Evolutionary conservation across 768 basidiomycete genomes (phyloP).

Genomic region (Kwoniella botswanensis): DNA sequence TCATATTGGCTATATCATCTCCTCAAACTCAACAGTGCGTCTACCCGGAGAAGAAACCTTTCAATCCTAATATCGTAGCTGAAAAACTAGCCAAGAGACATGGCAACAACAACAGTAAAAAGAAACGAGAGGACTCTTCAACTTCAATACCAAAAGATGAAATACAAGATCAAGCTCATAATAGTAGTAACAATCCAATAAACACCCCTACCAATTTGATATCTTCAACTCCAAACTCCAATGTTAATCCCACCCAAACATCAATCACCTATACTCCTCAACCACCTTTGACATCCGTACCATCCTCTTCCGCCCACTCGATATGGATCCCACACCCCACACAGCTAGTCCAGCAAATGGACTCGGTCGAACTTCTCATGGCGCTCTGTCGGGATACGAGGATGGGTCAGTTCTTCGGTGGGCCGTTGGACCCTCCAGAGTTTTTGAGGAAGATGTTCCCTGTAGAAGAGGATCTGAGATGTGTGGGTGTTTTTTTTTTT

Average conservation of each 20-base stretch:
- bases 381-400: conserved; percentile 35
- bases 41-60: conserved; percentile 36
- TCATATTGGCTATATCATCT: too few relatives aligned
- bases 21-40: conserved; percentile 23
- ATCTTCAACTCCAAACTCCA: background rate
- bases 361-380: conserved; percentile 32
- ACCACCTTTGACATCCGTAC: background rate
- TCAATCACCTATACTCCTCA: background rate
- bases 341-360: conserved; percentile 21
- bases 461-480: conserved; percentile 24
- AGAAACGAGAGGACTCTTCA: background rate
- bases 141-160: background rate
- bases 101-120: background rate
- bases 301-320: background rate
- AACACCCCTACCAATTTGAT: background rate
- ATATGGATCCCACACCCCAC: conserved; percentile 4
- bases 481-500: conserved; percentile 16
- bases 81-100: conserved; percentile 25
- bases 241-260: background rate
- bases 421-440: conserved; percentile 38
- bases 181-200: background rate
- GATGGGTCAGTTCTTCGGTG: conserved; percentile 34
- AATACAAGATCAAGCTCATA: background rate
- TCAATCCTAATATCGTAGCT: conserved; percentile 27
- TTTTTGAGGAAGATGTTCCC: conserved; percentile 28